These are phyloP conservation scores for Pelargonium nanum DNA, from an alignment of 345 rosid species.

Conservation along the genomic window DNA sequence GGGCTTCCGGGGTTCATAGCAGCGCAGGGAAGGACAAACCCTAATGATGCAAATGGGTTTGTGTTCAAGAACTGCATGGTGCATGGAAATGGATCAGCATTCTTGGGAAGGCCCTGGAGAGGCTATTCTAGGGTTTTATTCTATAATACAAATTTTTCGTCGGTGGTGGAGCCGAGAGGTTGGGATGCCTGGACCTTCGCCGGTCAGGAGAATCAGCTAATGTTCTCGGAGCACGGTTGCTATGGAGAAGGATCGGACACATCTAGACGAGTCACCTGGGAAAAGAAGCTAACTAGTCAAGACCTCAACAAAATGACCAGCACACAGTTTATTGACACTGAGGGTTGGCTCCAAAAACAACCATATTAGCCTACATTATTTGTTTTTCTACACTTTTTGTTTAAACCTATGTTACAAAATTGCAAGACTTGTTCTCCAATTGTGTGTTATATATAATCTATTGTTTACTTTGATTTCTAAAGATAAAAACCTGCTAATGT, in stretches of 20 bases:
- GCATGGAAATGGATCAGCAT: constrained; percentile 25
- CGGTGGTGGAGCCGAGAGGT: constrained; percentile 25
- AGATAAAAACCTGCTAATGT: no score
- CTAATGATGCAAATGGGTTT: constrained; percentile 33
- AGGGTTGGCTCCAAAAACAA: constrained; percentile 38
- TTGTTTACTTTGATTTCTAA: no score
- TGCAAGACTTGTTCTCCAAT: no score
- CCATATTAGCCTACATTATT: constrained; percentile 19
- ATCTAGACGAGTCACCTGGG: constrained; percentile 35
- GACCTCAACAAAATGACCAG: constrained; percentile 15
- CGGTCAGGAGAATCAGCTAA: constrained; percentile 23
- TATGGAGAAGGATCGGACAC: constrained; percentile 38
- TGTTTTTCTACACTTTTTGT: not conserved
- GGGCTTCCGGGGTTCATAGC: constrained; percentile 40
- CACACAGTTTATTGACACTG: constrained; percentile 30
- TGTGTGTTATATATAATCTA: no score
- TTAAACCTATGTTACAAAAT: no score
- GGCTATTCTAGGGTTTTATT: constrained; percentile 38
- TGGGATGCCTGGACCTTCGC: constrained; percentile 36
- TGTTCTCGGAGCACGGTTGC: constrained; percentile 28
- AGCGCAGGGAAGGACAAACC: constrained; percentile 40
- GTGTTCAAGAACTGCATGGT: constrained; percentile 45
- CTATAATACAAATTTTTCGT: constrained; percentile 22
- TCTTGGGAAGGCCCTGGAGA: constrained; percentile 57
- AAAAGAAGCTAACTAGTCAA: constrained; percentile 11